phyloP scores from a whole-genome alignment of 345 rosid species.

The Salix exigua region DNA sequence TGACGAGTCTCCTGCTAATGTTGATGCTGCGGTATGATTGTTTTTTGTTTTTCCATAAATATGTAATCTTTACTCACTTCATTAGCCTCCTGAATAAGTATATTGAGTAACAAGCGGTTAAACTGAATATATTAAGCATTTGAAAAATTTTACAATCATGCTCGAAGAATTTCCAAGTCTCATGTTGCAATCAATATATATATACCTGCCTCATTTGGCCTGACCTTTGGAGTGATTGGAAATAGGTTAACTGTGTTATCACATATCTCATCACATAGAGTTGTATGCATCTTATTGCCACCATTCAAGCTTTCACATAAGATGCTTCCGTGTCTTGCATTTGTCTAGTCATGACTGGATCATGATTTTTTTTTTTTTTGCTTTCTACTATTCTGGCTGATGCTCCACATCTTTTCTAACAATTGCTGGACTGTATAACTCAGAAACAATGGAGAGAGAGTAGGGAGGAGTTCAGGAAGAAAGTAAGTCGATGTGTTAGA shows the following conservation, averaged over 20 bases:
- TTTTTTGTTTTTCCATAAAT: not conserved
- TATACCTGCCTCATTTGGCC: not conserved
- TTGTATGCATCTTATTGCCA: not conserved
- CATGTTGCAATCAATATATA: no score
- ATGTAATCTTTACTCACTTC: not conserved
- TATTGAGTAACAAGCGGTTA: not conserved
- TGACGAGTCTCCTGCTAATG: conserved; percentile 88
- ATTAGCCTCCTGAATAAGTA: not conserved
- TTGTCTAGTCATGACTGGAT: not conserved
- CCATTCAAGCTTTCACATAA: not conserved
- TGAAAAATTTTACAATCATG: not conserved
- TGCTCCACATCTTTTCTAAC: not conserved
- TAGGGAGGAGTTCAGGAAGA: conserved; percentile 28
- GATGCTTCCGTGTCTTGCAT: not conserved
- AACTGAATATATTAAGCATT: not conserved
- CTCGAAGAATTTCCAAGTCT: not conserved
- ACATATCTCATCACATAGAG: not conserved
- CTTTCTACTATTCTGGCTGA: not conserved
- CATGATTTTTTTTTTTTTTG: not conserved
- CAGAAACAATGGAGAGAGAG: conserved; percentile 32
- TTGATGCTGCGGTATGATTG: conserved; percentile 83
- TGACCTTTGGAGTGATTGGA: not conserved
- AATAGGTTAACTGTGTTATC: not conserved
- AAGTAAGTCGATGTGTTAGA: conserved; percentile 25
- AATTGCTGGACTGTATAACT: not conserved